Conservation (phyloP, 805 yeast genomes). For the Saccharomycopsis sp. region DNA sequence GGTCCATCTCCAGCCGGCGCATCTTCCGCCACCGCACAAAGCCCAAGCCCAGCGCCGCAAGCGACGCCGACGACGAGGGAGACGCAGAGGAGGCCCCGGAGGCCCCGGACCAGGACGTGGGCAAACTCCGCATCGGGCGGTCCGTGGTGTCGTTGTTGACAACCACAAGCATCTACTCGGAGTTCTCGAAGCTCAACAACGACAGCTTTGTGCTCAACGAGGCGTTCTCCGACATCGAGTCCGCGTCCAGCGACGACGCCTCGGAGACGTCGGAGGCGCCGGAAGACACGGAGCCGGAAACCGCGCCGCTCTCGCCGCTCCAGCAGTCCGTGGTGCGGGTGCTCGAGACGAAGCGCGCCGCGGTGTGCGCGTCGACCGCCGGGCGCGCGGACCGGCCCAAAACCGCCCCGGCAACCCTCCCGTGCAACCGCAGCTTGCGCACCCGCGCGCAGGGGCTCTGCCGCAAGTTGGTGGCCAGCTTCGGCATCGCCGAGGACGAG, state of each 20-base stretch:
- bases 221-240: constrained; percentile 16
- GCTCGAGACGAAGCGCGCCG: constrained; percentile 15
- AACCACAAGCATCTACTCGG: constrained; percentile 48
- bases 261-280: constrained; percentile 14
- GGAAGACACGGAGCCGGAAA: constrained; percentile 18
- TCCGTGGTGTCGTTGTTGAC: constrained; percentile 50
- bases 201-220: constrained; percentile 8
- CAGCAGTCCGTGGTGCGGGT: constrained; percentile 14
- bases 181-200: constrained; percentile 24
- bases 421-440: constrained; percentile 19
- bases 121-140: constrained; percentile 33
- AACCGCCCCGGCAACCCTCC: constrained; percentile 22
- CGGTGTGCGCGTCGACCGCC: constrained; percentile 13
- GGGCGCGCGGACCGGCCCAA: too few species aligned
- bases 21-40: neutral
- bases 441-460: constrained; percentile 33
- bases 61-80: constrained; percentile 22
- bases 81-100: constrained; percentile 1
- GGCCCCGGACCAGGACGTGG: constrained; percentile 2
- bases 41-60: neutral
- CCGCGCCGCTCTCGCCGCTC: constrained; percentile 10
- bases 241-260: constrained; percentile 13
- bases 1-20: constrained; percentile 1
- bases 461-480: constrained; percentile 31
- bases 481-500: constrained; percentile 48